Percentiles rank a stretch among this genome's conserved stretches.
These are phyloP conservation scores for Hygrocybe coccinea DNA, from an alignment of 768 basidiomycete species.

Conservation along the genomic window DNA sequence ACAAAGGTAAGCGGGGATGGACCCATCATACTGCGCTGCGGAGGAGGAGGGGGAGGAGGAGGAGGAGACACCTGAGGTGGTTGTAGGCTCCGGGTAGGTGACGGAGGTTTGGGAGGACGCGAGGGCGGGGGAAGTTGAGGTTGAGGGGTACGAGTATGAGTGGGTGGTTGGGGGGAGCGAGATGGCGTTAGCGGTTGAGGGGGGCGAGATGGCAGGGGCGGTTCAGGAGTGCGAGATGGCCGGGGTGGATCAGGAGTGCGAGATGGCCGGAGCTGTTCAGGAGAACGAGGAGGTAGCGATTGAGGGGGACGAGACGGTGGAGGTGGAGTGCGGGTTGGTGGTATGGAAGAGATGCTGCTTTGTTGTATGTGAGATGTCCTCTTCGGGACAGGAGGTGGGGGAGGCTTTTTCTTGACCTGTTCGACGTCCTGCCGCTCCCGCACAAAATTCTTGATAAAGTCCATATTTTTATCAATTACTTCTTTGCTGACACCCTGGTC, in stretches of 20 bases:
- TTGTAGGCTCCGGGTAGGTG: constrained; percentile 37
- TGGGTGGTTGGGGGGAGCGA: constrained; percentile 36
- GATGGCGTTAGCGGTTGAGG: constrained; percentile 17
- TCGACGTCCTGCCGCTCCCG: constrained; percentile 37
- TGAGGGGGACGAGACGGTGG: constrained; percentile 39
- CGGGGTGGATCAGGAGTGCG: constrained; percentile 33
- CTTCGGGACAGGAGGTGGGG: constrained; percentile 49
- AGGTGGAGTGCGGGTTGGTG: constrained; percentile 25
- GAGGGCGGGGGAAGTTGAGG: constrained; percentile 17
- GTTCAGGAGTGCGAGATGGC: constrained; percentile 31
- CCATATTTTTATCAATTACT: constrained; percentile 71
- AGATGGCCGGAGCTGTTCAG: constrained; percentile 30
- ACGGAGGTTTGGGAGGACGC: constrained; percentile 22
- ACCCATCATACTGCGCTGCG: constrained; percentile 30
- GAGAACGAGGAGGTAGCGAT: constrained; percentile 31
- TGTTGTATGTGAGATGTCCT: constrained; percentile 36
- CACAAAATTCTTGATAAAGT: constrained; percentile 85
- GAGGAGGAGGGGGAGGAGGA: constrained; percentile 33
- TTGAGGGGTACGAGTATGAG: constrained; percentile 34
- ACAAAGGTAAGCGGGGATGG: constrained; percentile 33
- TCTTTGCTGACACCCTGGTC: constrained; percentile 60
- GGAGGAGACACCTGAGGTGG: constrained; percentile 28
- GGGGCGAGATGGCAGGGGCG: constrained; percentile 31
- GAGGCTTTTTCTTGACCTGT: constrained; percentile 31
- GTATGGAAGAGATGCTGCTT: constrained; percentile 29